phyloP scores from a whole-genome alignment of 495 filamentous ascomycete species.

The Neurospora sp. region DNA sequence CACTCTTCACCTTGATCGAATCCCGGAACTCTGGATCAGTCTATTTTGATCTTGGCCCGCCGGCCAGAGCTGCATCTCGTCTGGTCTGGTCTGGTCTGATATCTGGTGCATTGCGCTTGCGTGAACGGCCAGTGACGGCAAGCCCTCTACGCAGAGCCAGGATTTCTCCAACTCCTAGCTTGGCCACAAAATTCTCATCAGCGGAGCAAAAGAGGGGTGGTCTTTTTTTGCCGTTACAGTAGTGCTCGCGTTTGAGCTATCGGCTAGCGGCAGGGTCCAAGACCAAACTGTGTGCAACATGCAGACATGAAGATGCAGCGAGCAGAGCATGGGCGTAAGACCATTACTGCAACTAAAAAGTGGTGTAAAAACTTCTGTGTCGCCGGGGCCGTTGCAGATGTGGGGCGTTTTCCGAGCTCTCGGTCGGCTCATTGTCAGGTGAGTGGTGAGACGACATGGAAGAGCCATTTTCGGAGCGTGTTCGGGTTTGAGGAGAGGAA shows the following conservation, averaged over 20 bases:
- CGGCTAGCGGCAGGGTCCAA: background rate
- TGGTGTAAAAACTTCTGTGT: background rate
- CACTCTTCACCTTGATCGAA: background rate
- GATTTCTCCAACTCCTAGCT: background rate
- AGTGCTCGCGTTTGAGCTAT: background rate
- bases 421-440: background rate
- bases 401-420: background rate
- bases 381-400: background rate
- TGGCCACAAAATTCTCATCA: background rate
- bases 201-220: background rate
- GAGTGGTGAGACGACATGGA: background rate
- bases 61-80: background rate
- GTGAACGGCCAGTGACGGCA: background rate
- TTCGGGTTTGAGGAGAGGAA: background rate
- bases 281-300: background rate
- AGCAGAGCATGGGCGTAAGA: background rate
- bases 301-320: background rate
- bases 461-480: background rate
- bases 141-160: background rate
- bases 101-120: background rate
- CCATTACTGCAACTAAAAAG: background rate
- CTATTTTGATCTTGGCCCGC: background rate
- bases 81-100: background rate
- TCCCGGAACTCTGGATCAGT: background rate
- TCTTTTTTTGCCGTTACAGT: background rate